These are phyloP conservation scores for Calonectria leucothoes DNA, from an alignment of 2,329 filamentous ascomycete species.

Conservation along the genomic window DNA sequence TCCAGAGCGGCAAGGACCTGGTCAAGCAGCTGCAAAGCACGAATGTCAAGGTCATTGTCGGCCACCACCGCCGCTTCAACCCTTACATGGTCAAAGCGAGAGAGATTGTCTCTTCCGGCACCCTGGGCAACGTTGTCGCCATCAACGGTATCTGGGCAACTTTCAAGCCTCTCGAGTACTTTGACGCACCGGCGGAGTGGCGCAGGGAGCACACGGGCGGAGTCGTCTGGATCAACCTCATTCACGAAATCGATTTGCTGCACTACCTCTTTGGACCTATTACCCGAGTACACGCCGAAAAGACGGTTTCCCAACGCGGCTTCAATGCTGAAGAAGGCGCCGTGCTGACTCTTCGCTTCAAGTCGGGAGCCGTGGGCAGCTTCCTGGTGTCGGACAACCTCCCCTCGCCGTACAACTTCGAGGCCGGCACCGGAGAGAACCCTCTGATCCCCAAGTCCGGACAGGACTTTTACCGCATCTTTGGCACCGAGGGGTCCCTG, in stretches of 20 bases:
- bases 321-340: constrained; percentile 67
- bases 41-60: constrained; percentile 61
- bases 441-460: constrained; percentile 58
- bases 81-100: constrained; percentile 64
- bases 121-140: constrained; percentile 61
- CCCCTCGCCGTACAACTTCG: constrained; percentile 65
- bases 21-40: constrained; percentile 40
- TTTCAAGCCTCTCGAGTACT: constrained; percentile 64
- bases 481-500: constrained; percentile 61
- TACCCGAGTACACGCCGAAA: constrained; percentile 61
- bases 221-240: constrained; percentile 66
- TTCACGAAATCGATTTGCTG: constrained; percentile 71
- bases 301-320: constrained; percentile 54
- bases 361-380: constrained; percentile 65
- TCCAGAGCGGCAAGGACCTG: constrained; percentile 48
- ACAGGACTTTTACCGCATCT: constrained; percentile 64
- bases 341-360: constrained; percentile 64
- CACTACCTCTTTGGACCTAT: constrained; percentile 68
- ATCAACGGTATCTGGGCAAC: constrained; percentile 66
- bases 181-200: constrained; percentile 60
- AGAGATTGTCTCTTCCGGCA: constrained; percentile 50
- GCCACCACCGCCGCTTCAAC: constrained; percentile 71
- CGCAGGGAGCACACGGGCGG: constrained; percentile 56
- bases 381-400: constrained; percentile 66
- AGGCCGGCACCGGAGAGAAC: constrained; percentile 69